Base-by-base conservation (phyloP, 2,329 filamentous ascomycete genomes). In the Colletotrichum lindemuthianum region DNA sequence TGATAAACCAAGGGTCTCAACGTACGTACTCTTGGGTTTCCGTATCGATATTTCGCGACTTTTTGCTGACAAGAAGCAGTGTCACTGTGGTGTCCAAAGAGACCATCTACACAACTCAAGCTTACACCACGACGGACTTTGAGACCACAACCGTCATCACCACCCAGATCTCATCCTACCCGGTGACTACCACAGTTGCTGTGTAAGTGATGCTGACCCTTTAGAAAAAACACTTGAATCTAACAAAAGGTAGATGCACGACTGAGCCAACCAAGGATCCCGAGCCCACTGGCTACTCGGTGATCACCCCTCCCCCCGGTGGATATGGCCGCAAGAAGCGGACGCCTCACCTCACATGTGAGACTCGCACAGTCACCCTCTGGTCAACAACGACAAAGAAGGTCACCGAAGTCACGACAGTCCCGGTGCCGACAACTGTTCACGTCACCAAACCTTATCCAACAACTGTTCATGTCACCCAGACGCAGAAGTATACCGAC, bases 361-460 rank as follows among this genome's bases (percentile, higher is more conserved):
- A 70, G 67, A 50, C 68, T 32, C 68, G 51, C 36, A 69, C 67
- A 8, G 59, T 63, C 1, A 68, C 64, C 6, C 51, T 66, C 8
- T 70, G 69, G 40, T 65, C 60, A 8, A 71, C 69, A 2, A 64
- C 56, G 9, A 66, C 67, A 9, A 59, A 60, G 15, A 68, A 60
- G 51, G 43, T 54, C 56, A 69, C 63, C 1, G 65, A 59, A 32
- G 41, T 50, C n/a, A 36, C 55, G 36, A 70, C 69, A 24, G 55
- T 61, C 41, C 44, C 50, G 4, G 41, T 49, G 33, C 58, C 67
- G 12, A 65, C 63, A 3, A 68, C 68, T 3, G 2, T 54, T 11
- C 48, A 57, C 6, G 59, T 59, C 15, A 67, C 57, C 12, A 57
- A 64, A 2, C 66, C 66, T 24, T 63, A 57, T 12, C 55, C 53